Evolutionary conservation across 2,329 filamentous ascomycete species (phyloP), one percentile per base, ranked within the genome.

Genomic region (Diaporthe aspalathi): DNA sequence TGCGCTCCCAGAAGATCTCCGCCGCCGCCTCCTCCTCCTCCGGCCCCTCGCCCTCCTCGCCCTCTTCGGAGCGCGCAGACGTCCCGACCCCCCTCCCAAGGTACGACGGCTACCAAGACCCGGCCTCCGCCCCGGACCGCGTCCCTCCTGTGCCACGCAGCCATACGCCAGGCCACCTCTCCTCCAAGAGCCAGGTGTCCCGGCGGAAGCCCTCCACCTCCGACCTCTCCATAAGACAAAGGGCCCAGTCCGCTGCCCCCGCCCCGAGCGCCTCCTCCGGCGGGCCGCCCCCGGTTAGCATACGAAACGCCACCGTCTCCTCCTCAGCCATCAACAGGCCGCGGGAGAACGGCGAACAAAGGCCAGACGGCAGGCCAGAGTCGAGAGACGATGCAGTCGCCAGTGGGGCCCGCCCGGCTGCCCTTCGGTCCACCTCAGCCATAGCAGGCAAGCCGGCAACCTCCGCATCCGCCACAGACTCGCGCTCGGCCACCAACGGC

Each of bases 151-250:
- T 87, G 54, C 82, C 84, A 35, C 85, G 89, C 74, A 90, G 86
- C 77, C 89, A 91, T 78, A 91, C 89, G 1, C 89, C 89, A 1
- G 88, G 89, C 70, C 88, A 90, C 76, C 83, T 91, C 50, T 81
- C 89, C 16, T 85, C 86, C 74, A 90, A 87, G 81, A 89, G 86
- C 80, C 85, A 86, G 72, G 83, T 85, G 68, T 82, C 82, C 72
- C 83, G 84, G 71, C 83, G 84, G 66, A 88, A 86, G 74, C 79
- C 85, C 35, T 73, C 71, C 50, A 68, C 71, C 16, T 85, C 87
- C 32, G 87, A 90, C 68, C 80, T 86, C 47, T 81, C 86, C 56
- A 83, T 88, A 70, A 85, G 88, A 32, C 85, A 88, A 73, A 85
- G 88, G 68, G 86, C 88, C 74, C 67, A 70, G 32, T 53, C 71